phyloP scores from a whole-genome alignment of 2,329 filamentous ascomycete genomes.

The Cladosporium cucumerinum region DNA sequence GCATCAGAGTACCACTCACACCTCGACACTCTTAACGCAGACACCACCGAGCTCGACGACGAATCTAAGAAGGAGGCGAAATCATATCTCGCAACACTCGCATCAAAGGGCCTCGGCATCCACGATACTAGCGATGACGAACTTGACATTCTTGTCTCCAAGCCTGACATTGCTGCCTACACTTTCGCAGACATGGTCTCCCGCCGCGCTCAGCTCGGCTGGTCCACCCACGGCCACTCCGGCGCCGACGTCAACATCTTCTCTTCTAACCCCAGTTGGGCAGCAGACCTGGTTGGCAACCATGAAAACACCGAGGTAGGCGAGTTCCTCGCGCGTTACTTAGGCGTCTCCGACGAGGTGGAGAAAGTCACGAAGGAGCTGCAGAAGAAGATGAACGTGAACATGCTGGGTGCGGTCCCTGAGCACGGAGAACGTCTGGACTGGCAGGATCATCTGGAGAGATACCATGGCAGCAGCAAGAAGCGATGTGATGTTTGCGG shows the following conservation, averaged over 20 bases:
- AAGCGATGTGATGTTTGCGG: slow-evolving; percentile 24
- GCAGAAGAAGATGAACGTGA: slow-evolving; percentile 51
- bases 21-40: slow-evolving; percentile 40
- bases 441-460: slow-evolving; percentile 45
- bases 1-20: slow-evolving; percentile 60
- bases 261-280: slow-evolving; percentile 64
- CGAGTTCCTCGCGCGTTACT: slow-evolving; percentile 72
- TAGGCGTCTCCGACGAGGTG: slow-evolving; percentile 78
- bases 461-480: slow-evolving; percentile 31
- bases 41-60: slow-evolving; percentile 32
- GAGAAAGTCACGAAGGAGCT: slow-evolving; percentile 74
- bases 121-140: slow-evolving; percentile 68
- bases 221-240: slow-evolving; percentile 84
- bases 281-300: slow-evolving; percentile 70
- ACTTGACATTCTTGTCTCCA: slow-evolving; percentile 61
- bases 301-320: slow-evolving; percentile 95
- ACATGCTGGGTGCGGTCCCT: slow-evolving; percentile 45
- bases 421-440: slow-evolving; percentile 42
- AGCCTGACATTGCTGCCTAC: slow-evolving; percentile 56
- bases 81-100: slow-evolving; percentile 66
- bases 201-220: slow-evolving; percentile 82
- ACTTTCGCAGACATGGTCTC: slow-evolving; percentile 82
- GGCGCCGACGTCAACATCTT: slow-evolving; percentile 98
- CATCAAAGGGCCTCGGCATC: slow-evolving; percentile 72
- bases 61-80: slow-evolving; percentile 42